Base-by-base conservation (phyloP, 345 rosid species). In the Raphanus raphanistrum region DNA sequence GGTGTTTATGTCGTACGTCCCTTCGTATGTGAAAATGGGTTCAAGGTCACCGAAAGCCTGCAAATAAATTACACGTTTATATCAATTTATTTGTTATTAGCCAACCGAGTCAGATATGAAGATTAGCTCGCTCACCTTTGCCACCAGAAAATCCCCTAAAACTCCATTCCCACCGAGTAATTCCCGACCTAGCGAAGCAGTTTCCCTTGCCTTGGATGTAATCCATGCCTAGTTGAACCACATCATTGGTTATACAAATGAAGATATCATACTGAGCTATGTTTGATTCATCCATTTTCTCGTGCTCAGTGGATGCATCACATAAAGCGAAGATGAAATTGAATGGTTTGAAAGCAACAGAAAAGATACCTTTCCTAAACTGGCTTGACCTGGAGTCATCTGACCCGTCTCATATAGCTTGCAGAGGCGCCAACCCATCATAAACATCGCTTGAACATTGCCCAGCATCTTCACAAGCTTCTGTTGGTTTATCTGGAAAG, bases 21-120 rank as follows among this genome's bases (percentile, higher is more conserved):
- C 98, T 86, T 92, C 99, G 38, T 85, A 93, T 9, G 98, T 93
- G 82, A 89, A 88, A 45, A 96, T 93, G 21, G 99, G 99, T 74
- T 96, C 99, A 84, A 96, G 80, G 85, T 93, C 99, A 66, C 99
- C 91, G 79, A 95, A 91, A 68, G 99, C 99, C 98, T 90, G 94
- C 87, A 82, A 60, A 29, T 68, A 12, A 0, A 28, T 21, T 27
- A 5, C 76, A 76, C 5, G 41, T 27, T 52, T 72, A 33, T 8
- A 69, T 41, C 15, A 4, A 35, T 35, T 55, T 10, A 41, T 64
- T 9, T 2, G 16, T 4, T 16, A 9, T 13, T 32, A 36, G 0
- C 27, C n/a, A 65, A 10, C 27, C 28, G 29, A 45, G 60, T 28
- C 73, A 66, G 11, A 72, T 6, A 71, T 32, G 45, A 70, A 63